A percentile compares a stretch with the other conserved stretches of the same genome.
These are phyloP conservation scores for Phytopythium oedochilum DNA, from an alignment of 352 stramenopile species.

Conservation along the genomic window DNA sequence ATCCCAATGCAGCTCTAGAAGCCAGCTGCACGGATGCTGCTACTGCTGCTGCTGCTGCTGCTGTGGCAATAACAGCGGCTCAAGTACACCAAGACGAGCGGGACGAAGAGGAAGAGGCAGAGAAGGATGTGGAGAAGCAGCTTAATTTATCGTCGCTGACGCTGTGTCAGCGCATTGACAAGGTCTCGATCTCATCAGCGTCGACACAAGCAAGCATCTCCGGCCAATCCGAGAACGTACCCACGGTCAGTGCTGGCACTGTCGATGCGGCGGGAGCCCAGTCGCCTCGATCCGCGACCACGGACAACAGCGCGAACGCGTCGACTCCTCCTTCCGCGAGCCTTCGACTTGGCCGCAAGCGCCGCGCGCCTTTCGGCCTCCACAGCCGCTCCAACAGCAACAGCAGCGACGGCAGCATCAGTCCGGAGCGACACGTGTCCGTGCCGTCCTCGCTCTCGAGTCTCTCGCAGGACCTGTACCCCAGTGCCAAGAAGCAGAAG, in stretches of 20 bases:
- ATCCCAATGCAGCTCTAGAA: background rate
- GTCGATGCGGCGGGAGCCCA: background rate
- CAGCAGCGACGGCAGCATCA: slow-evolving; percentile 3
- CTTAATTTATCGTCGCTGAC: slow-evolving; percentile 43
- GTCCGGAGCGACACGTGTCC: slow-evolving; percentile 1
- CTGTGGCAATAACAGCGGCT: too few species aligned
- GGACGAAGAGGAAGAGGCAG: slow-evolving; percentile 9
- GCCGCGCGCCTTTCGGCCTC: slow-evolving; percentile 1
- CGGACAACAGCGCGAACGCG: background rate
- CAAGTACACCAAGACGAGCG: background rate
- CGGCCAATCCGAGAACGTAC: background rate
- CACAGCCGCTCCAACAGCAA: background rate
- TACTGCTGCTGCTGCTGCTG: too few species aligned
- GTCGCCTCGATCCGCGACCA: background rate
- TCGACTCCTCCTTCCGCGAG: background rate
- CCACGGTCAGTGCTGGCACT: background rate
- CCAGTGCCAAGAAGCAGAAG: slow-evolving; percentile 55
- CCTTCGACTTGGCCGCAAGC: background rate
- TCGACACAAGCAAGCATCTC: background rate
- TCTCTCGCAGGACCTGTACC: slow-evolving; percentile 29
- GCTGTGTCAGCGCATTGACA: slow-evolving; percentile 68
- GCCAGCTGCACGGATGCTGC: background rate
- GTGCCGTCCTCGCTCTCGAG: background rate
- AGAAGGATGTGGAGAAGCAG: slow-evolving; percentile 17
- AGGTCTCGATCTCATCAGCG: slow-evolving; percentile 67